Percentiles rank a stretch among this genome's conserved stretches.
Evolutionary conservation across 441 rosid genomes (phyloP).

Genomic region (Populus hybrid): DNA sequence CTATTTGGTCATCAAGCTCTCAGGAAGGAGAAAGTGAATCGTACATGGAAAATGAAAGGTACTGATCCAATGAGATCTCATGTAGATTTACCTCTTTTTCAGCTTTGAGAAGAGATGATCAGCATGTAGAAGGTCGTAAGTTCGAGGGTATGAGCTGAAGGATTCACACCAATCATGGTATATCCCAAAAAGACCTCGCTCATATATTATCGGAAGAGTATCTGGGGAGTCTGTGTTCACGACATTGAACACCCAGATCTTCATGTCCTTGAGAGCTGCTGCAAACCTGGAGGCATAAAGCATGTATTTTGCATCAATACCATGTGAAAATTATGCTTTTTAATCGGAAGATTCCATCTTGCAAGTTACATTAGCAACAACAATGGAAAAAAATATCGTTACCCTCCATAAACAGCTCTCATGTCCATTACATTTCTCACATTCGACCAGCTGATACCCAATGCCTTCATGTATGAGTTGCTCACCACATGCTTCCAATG

Average conservation of each 20-base stretch:
- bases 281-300: slow-evolving; percentile 59
- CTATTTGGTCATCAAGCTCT: background rate
- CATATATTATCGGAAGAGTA: slow-evolving; percentile 89
- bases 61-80: background rate
- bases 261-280: slow-evolving; percentile 71
- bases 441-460: slow-evolving; percentile 79
- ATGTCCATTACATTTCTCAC: slow-evolving; percentile 93
- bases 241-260: slow-evolving; percentile 83
- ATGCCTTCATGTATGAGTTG: slow-evolving; percentile 59
- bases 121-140: slow-evolving; percentile 86
- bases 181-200: slow-evolving; percentile 87
- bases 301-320: background rate
- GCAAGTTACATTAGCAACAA: background rate
- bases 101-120: slow-evolving; percentile 92
- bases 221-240: slow-evolving; percentile 82
- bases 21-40: background rate
- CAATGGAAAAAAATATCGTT: slow-evolving; percentile 7
- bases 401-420: slow-evolving; percentile 98
- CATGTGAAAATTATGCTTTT: background rate
- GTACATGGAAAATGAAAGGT: background rate
- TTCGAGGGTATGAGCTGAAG: slow-evolving; percentile 81
- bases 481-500: slow-evolving; percentile 82
- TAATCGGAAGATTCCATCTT: background rate
- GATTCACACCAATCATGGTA: slow-evolving; percentile 98
- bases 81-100: slow-evolving; percentile 41